Evolutionary conservation across 306 rosid species (phyloP).

Genomic region (Fagus sylvatica): DNA sequence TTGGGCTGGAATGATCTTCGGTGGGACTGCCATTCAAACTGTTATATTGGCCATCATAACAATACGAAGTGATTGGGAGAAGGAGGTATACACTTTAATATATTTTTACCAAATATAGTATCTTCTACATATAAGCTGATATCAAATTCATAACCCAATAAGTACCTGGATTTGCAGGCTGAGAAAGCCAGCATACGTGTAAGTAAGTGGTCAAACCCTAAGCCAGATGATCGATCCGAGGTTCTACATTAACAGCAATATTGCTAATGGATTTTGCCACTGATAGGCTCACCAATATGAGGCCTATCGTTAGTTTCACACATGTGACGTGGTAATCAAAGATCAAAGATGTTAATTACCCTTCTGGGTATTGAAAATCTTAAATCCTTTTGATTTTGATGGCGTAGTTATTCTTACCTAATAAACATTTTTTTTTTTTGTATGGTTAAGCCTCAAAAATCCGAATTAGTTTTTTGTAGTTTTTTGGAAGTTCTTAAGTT

Average conservation of each 20-base stretch:
- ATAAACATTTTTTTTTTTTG: too few species aligned
- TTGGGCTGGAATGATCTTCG: constrained; percentile 79
- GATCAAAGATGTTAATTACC: too few species aligned
- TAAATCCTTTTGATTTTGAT: too few species aligned
- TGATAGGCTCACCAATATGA: not conserved
- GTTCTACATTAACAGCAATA: not conserved
- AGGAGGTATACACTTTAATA: constrained; percentile 38
- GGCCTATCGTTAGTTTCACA: too few species aligned
- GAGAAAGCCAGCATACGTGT: constrained; percentile 37
- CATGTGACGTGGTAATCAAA: too few species aligned
- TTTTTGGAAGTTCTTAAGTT: too few species aligned
- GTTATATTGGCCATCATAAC: constrained; percentile 42
- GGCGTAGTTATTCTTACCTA: too few species aligned
- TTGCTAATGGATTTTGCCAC: not conserved
- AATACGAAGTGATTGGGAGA: constrained; percentile 58
- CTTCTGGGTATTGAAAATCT: too few species aligned
- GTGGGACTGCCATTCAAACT: constrained; percentile 68
- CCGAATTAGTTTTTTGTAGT: not conserved
- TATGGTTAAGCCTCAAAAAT: too few species aligned
- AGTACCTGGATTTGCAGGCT: constrained; percentile 28
- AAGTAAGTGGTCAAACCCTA: constrained; percentile 38
- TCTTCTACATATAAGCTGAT: not conserved
- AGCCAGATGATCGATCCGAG: constrained; percentile 1
- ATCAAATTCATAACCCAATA: not conserved
- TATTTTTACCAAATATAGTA: not conserved